Percentiles rank a stretch among this genome's conserved stretches.
phyloP scores from a whole-genome alignment of 2,329 filamentous ascomycete species.

The Neoascochyta sp. region DNA sequence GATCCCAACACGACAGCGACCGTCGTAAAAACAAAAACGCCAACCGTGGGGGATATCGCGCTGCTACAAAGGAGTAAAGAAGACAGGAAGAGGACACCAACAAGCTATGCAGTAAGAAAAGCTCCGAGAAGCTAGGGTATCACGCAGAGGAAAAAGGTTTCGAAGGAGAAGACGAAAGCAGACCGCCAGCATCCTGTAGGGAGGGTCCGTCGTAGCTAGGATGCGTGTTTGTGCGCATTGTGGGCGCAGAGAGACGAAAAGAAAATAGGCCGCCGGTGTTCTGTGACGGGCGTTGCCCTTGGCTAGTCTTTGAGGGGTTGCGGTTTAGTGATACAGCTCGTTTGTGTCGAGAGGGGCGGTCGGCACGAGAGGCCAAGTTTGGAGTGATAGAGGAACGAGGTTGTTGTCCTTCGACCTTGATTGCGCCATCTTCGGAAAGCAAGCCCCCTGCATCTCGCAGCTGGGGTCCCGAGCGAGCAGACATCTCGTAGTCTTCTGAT shows the following conservation, averaged over 20 bases:
- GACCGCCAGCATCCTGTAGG: conserved; percentile 32
- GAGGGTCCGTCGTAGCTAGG: conserved; percentile 23
- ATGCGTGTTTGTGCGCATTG: conserved; percentile 20
- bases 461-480: conserved; percentile 16
- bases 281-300: conserved; percentile 24
- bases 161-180: conserved; percentile 21
- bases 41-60: conserved; percentile 22
- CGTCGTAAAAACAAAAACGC: conserved; percentile 13
- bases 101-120: conserved; percentile 20
- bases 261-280: conserved; percentile 31
- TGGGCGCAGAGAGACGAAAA: conserved; percentile 7
- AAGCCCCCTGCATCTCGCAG: conserved; percentile 26
- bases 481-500: conserved; percentile 33
- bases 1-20: too few species aligned
- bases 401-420: conserved; percentile 13
- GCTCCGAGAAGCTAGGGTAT: conserved; percentile 32
- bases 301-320: conserved; percentile 20
- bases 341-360: conserved; percentile 8
- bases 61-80: conserved; percentile 7
- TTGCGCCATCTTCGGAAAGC: conserved; percentile 23
- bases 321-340: conserved; percentile 13
- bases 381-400: conserved; percentile 10
- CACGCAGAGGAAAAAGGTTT: conserved; percentile 20
- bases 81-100: conserved; percentile 9
- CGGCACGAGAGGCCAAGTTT: conserved; percentile 13